phyloP scores from a whole-genome alignment of 306 rosid genomes.

The Lagenaria siceraria region DNA sequence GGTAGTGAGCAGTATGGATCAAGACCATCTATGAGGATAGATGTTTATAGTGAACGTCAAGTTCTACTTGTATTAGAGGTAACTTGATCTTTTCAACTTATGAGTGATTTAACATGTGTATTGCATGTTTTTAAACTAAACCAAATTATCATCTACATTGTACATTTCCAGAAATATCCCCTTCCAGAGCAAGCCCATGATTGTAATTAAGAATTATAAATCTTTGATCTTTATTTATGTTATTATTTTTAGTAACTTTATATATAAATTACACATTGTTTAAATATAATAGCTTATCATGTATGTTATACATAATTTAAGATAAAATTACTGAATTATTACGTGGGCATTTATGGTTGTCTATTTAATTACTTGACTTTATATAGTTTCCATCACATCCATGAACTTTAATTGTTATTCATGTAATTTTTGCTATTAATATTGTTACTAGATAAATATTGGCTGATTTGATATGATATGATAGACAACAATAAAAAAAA shows the following conservation, averaged over 20 bases:
- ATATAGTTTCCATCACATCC: background rate
- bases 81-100: constrained; percentile 7
- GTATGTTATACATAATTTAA: background rate
- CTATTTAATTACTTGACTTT: background rate
- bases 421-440: background rate
- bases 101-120: background rate
- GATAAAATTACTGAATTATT: background rate
- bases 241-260: background rate
- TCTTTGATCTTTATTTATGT: background rate
- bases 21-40: constrained; percentile 60
- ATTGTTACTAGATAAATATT: background rate
- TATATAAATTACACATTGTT: background rate
- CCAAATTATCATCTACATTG: background rate
- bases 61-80: constrained; percentile 70
- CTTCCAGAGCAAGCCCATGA: background rate
- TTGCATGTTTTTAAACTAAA: background rate
- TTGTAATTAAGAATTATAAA: background rate
- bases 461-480: background rate
- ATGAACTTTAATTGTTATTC: background rate
- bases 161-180: background rate
- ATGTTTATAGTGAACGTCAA: constrained; percentile 79
- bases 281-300: background rate
- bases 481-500: background rate
- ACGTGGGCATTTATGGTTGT: background rate
- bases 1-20: constrained; percentile 45